Base-by-base conservation (phyloP, 768 basidiomycete species). In the Psilocybe tampanensis region DNA sequence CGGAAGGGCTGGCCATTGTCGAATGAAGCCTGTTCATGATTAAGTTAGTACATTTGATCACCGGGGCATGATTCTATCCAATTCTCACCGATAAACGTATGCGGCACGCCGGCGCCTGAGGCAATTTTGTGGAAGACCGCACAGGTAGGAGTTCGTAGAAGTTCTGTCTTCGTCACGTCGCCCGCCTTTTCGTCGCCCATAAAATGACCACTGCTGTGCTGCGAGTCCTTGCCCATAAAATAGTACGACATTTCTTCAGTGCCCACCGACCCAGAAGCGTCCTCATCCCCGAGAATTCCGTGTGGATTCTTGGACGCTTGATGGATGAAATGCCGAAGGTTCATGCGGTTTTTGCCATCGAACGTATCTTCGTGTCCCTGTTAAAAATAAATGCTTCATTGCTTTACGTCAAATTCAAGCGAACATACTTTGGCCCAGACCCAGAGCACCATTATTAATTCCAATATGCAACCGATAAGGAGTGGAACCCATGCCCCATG, bases 1-100 rank as follows among this genome's bases (percentile, higher is more conserved):
- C 32, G 88, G 88, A n/a, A 90, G 75, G 17, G 86, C 80, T 19
- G 87, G 87, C 83, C 86, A 86, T 63, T 83, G 86, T 3, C 81
- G 77, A 26, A 88, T 72, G 66, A 88, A 86, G 1, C 81, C 84
- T 76, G 47, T 19, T 26, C n/a, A 47, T 13, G 21, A 32, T 19
- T 8, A 34, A 2, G 17, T 54, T 24, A 11, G 47, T 47, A 41
- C 13, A 54, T 47, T 15, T 22, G 12, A 32, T 32, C 8, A 21
- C 4, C 42, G 26, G 8, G 1, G 21, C 21, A 29, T n/a, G 4
- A 49, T 4, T 1, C 8, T 17, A 1, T 18, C 6, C 9, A 18
- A 2, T 42, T 64, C 65, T 53, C 54, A 80, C 81, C 77, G 48
- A 79, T 75, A 58, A 89, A 90, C 0, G 84, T 81, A 56, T 87